These are phyloP conservation scores for Terfezia claveryi DNA, from an alignment of 495 filamentous ascomycete species.

Conservation along the genomic window DNA sequence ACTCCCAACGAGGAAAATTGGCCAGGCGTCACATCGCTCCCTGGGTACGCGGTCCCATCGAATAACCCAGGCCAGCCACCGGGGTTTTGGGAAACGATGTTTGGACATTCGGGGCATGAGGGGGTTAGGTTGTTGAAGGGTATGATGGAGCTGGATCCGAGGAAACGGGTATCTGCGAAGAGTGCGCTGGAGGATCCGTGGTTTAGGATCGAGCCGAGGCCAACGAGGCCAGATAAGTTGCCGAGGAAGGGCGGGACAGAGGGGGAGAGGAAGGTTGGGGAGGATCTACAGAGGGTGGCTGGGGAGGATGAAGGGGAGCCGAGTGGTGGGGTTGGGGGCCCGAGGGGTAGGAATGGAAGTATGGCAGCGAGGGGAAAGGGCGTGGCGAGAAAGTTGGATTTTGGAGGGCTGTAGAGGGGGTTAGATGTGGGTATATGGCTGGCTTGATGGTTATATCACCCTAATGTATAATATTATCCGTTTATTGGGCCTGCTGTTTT, in stretches of 20 bases:
- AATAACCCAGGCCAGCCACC: constrained; percentile 36
- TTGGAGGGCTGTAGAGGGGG: constrained; percentile 26
- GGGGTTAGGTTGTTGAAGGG: constrained; percentile 73
- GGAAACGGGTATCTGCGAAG: constrained; percentile 51
- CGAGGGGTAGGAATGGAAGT: constrained; percentile 19
- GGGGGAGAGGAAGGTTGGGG: constrained; percentile 49
- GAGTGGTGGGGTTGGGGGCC: constrained; percentile 43
- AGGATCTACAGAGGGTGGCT: constrained; percentile 62
- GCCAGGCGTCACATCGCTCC: constrained; percentile 69
- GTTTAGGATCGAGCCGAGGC: constrained; percentile 58
- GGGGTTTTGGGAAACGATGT: constrained; percentile 42
- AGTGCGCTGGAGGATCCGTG: constrained; percentile 63
- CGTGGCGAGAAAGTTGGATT: constrained; percentile 76
- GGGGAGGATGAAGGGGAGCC: constrained; percentile 46
- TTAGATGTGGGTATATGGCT: too few relatives aligned
- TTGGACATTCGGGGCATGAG: constrained; percentile 52
- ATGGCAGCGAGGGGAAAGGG: constrained; percentile 29
- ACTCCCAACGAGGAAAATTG: constrained; percentile 88
- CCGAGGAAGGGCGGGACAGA: constrained; percentile 45
- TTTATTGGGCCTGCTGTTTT: too few relatives aligned
- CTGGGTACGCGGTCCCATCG: constrained; percentile 44
- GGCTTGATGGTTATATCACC: too few relatives aligned
- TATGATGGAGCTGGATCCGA: constrained; percentile 69
- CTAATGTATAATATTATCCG: too few relatives aligned
- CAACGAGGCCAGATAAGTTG: constrained; percentile 63